phyloP scores from a whole-genome alignment of 768 basidiomycete species.

The Porphyrellus cyaneotinctus region DNA sequence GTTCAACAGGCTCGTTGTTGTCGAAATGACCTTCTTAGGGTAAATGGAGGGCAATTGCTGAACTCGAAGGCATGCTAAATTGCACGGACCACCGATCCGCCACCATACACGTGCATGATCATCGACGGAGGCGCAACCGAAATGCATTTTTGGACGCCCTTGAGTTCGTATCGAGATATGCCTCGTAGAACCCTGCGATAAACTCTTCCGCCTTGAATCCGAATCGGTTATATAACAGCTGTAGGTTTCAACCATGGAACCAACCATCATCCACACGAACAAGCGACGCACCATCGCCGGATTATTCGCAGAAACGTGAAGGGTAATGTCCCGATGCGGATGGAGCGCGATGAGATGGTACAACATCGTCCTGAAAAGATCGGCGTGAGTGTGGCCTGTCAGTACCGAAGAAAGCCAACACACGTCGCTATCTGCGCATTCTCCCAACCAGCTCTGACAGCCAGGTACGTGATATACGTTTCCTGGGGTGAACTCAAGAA shows the following conservation, averaged over 20 bases:
- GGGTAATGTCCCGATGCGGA: constrained; percentile 70
- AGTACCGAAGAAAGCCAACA: constrained; percentile 4
- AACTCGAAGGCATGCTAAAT: too few relatives aligned
- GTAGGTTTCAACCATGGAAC: background rate
- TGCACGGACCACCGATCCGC: background rate
- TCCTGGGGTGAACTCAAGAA: constrained; percentile 76
- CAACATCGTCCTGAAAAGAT: constrained; percentile 57
- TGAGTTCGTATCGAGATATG: constrained; percentile 68
- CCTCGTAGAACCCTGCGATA: constrained; percentile 75
- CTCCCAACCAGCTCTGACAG: constrained; percentile 78
- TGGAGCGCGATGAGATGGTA: constrained; percentile 71
- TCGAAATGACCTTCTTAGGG: too few relatives aligned
- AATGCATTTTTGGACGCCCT: constrained; percentile 79
- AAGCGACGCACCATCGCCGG: constrained; percentile 60
- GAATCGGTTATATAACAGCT: constrained; percentile 82
- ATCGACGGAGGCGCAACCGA: constrained; percentile 65
- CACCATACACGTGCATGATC: constrained; percentile 7
- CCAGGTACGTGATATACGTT: constrained; percentile 80
- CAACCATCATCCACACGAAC: background rate
- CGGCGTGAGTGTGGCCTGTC: background rate
- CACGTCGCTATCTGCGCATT: constrained; percentile 76
- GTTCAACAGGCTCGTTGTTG: too few relatives aligned
- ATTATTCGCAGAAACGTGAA: constrained; percentile 80
- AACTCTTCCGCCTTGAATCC: constrained; percentile 89
- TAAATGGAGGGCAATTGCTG: too few relatives aligned